Conservation (phyloP, 108 stramenopile genomes). For the Cafeteria roenbergensis region DNA sequence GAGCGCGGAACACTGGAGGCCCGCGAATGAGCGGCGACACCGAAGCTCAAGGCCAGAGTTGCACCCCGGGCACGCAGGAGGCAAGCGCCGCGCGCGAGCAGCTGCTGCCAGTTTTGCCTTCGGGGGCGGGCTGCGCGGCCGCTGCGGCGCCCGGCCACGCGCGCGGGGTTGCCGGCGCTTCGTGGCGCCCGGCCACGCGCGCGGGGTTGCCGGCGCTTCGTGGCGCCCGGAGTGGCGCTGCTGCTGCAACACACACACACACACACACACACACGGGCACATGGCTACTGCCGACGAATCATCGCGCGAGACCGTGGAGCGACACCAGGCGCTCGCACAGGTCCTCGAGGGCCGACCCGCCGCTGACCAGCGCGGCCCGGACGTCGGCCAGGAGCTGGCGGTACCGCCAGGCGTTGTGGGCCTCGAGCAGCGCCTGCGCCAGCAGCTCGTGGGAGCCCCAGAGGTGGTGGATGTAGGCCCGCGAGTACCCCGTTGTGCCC, state of each 20-base stretch:
- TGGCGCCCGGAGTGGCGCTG: not conserved
- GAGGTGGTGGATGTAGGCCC: constrained; percentile 12
- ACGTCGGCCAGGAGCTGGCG: not conserved
- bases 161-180: no score
- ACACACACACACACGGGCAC: not conserved
- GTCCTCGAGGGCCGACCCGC: not conserved
- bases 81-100: no score
- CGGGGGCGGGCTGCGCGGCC: no score
- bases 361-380: not conserved
- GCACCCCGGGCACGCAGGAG: no score
- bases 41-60: no score
- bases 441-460: constrained; percentile 6
- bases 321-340: not conserved
- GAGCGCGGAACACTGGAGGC: no score
- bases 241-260: not conserved
- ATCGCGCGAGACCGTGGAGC: not conserved
- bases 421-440: not conserved
- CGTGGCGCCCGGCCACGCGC: no score
- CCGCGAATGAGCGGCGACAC: no score
- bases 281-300: not conserved
- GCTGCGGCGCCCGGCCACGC: no score
- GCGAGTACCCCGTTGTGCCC: not conserved
- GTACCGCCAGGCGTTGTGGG: constrained; percentile 1
- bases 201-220: not conserved
- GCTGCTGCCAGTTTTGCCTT: no score